Conservation (phyloP, 148 eudicot species). For the Selenicereus undatus region DNA sequence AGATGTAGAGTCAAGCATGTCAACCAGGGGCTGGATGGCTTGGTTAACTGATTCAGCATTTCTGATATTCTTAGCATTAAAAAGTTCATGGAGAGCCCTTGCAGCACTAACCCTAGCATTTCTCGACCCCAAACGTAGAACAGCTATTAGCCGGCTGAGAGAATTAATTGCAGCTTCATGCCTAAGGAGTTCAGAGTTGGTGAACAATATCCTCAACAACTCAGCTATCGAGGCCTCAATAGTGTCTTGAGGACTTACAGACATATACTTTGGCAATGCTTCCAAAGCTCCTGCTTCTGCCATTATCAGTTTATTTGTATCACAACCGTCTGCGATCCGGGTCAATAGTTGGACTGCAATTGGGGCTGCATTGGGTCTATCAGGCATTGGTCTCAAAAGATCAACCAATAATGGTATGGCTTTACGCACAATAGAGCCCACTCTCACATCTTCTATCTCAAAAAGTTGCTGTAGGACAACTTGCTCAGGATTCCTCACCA, state of each 20-base stretch:
- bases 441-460: conserved; percentile 64
- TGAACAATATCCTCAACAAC: conserved; percentile 61
- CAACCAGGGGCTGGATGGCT: conserved; percentile 69
- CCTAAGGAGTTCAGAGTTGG: conserved; percentile 52
- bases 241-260: conserved; percentile 73
- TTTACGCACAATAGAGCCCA: conserved; percentile 62
- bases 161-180: conserved; percentile 63
- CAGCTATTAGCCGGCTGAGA: conserved; percentile 64
- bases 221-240: conserved; percentile 61
- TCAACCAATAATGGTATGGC: conserved; percentile 74
- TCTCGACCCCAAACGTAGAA: conserved; percentile 78
- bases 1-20: conserved; percentile 55
- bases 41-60: conserved; percentile 58
- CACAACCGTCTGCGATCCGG: conserved; percentile 60
- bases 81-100: conserved; percentile 62
- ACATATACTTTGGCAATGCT: conserved; percentile 71
- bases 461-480: conserved; percentile 58
- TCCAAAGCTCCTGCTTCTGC: conserved; percentile 91
- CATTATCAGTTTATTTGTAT: conserved; percentile 65
- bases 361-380: conserved; percentile 70
- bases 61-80: conserved; percentile 54
- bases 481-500: conserved; percentile 60
- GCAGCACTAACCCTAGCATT: conserved; percentile 69
- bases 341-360: conserved; percentile 56
- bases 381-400: conserved; percentile 75